These are phyloP conservation scores for Euphorbia lathyris DNA, from an alignment of 345 rosid species.

Conservation along the genomic window DNA sequence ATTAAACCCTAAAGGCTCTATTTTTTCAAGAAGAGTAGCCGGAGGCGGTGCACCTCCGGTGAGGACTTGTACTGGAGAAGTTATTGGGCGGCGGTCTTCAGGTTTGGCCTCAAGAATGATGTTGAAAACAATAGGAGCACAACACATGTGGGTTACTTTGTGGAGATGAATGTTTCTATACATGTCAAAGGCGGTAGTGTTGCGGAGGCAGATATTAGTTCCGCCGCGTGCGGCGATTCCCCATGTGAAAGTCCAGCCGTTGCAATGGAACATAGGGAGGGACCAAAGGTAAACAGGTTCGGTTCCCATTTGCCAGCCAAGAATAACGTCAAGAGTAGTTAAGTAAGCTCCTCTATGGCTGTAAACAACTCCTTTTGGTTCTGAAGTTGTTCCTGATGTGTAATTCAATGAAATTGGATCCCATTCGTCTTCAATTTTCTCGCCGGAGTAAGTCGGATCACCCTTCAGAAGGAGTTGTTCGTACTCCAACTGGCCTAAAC, in stretches of 20 bases:
- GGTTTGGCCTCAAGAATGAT: conserved; percentile 52
- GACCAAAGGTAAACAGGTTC: conserved; percentile 77
- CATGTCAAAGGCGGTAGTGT: conserved; percentile 46
- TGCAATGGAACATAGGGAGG: conserved; percentile 81
- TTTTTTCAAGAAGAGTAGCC: conserved; percentile 41
- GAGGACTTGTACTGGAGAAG: conserved; percentile 51
- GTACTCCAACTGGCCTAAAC: conserved; percentile 52
- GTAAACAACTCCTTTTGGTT: conserved; percentile 70
- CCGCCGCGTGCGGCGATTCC: conserved; percentile 70
- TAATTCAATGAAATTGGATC: conserved; percentile 66
- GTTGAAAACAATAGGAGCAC: conserved; percentile 69
- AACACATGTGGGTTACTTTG: conserved; percentile 72
- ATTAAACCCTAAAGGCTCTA: conserved; percentile 51
- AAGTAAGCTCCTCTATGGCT: conserved; percentile 77
- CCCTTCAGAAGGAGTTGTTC: conserved; percentile 50
- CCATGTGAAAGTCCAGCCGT: conserved; percentile 86
- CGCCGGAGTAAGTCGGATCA: conserved; percentile 24
- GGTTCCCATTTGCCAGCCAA: conserved; percentile 60
- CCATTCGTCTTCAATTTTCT: conserved; percentile 45
- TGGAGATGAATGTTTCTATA: conserved; percentile 46
- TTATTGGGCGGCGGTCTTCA: conserved; percentile 27
- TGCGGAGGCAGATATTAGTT: conserved; percentile 66
- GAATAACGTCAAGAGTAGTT: conserved; percentile 45
- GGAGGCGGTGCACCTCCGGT: conserved; percentile 85
- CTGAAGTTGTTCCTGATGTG: conserved; percentile 73